Evolutionary conservation across 2,329 filamentous ascomycete species (phyloP).

Genomic region (Colletotrichum falcatum): DNA sequence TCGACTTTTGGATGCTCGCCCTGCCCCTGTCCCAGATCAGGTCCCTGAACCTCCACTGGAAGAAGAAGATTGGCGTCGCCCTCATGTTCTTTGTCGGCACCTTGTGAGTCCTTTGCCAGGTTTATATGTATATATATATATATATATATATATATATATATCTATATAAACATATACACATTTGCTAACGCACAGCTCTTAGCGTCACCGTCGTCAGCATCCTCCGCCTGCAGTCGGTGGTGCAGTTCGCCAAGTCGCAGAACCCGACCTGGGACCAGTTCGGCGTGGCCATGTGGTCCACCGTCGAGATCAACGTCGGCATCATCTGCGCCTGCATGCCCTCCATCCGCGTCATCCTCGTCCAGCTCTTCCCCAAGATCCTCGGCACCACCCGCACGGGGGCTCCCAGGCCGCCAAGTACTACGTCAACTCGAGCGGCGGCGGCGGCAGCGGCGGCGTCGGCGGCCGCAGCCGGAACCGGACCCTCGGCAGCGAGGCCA

Average conservation of each 20-base stretch:
- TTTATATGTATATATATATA: too few species aligned
- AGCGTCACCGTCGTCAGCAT: slow-evolving; percentile 55
- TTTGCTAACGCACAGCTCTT: too few species aligned
- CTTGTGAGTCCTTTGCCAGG: slow-evolving; percentile 51
- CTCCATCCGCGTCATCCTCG: slow-evolving; percentile 50
- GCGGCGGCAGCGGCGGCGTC: slow-evolving; percentile 39
- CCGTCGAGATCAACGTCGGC: slow-evolving; percentile 54
- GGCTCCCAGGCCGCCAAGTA: slow-evolving; percentile 32
- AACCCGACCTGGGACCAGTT: slow-evolving; percentile 53
- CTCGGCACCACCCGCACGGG: slow-evolving; percentile 45
- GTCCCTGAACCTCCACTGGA: slow-evolving; percentile 57
- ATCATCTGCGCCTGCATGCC: slow-evolving; percentile 55
- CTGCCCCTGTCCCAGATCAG: slow-evolving; percentile 61
- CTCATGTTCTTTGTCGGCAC: slow-evolving; percentile 64
- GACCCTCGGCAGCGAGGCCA: slow-evolving; percentile 35
- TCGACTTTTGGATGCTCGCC: slow-evolving; percentile 65
- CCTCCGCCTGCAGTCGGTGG: slow-evolving; percentile 51
- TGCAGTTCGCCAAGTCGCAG: slow-evolving; percentile 47
- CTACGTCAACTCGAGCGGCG: slow-evolving; percentile 32
- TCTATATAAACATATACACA: too few species aligned
- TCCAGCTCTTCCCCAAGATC: slow-evolving; percentile 53
- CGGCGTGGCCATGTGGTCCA: slow-evolving; percentile 51
- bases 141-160: too few species aligned
- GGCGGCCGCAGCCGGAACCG: slow-evolving; percentile 40
- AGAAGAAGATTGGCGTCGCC: slow-evolving; percentile 61